Evolutionary conservation across 2,329 filamentous ascomycete species (phyloP).

Genomic region (Aspergillus cejpii): DNA sequence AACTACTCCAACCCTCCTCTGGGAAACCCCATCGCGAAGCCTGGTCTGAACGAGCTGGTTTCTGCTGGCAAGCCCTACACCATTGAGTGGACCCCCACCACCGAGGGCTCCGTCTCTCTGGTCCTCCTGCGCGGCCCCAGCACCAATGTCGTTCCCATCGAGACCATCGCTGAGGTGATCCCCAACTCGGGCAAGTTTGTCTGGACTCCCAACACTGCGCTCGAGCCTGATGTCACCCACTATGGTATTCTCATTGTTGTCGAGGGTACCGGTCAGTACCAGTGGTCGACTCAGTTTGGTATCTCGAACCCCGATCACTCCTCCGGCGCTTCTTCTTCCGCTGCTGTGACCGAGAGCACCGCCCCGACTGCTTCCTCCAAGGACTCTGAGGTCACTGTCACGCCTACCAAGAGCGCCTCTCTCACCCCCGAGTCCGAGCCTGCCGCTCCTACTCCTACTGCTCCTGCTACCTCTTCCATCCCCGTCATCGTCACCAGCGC

Average conservation of each 20-base stretch:
- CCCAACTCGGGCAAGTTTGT: slow-evolving; percentile 50
- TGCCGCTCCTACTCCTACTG: slow-evolving; percentile 10
- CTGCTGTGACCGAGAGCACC: slow-evolving; percentile 4
- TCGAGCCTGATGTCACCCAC: slow-evolving; percentile 46
- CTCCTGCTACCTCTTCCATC: slow-evolving; percentile 11
- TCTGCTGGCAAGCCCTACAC: slow-evolving; percentile 51
- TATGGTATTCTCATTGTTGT: slow-evolving; percentile 59
- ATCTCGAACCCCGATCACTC: slow-evolving; percentile 36
- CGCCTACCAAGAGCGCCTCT: slow-evolving; percentile 1
- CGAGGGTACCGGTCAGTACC: slow-evolving; percentile 54
- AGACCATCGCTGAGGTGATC: slow-evolving; percentile 49
- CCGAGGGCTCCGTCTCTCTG: slow-evolving; percentile 45
- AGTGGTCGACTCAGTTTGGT: slow-evolving; percentile 58
- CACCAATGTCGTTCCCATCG: slow-evolving; percentile 48
- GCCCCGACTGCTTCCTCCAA: slow-evolving; percentile 4
- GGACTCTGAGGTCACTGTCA: slow-evolving; percentile 1
- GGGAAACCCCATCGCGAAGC: slow-evolving; percentile 52
- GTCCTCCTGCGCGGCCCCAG: slow-evolving; percentile 55
- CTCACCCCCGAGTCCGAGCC: slow-evolving; percentile 15
- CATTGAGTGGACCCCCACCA: slow-evolving; percentile 51
- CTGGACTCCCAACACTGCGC: slow-evolving; percentile 49
- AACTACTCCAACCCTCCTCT: slow-evolving; percentile 31
- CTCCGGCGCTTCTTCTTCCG: slow-evolving; percentile 10
- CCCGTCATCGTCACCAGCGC: slow-evolving; percentile 8
- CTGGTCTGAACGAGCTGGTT: slow-evolving; percentile 48